Evolutionary conservation across 192 early-diverging fungal genomes (phyloP), one percentile per base, ranked within the genome.

Genomic region (Mortierella alpina): DNA sequence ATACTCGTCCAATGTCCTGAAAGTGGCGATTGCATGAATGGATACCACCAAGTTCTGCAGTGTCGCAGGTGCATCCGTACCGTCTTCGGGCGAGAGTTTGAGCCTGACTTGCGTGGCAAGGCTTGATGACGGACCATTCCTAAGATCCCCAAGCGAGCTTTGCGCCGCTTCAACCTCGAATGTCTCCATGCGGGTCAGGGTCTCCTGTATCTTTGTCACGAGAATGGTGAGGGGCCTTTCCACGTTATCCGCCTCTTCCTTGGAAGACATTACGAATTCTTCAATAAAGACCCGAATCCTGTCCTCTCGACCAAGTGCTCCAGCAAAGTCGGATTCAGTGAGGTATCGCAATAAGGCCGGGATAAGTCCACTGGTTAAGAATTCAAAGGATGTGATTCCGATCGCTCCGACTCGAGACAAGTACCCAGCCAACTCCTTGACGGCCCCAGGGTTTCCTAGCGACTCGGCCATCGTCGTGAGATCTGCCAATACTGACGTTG

Each of bases 21-120:
- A 94, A 0, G 94, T 93, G 6, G 94, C 93, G 9, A 97, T 86
- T 7, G 96, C 95, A 77, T 97, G 95, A 20, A 97, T 91, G 13
- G 91, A 91, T 9, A 97, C 90, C 5, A 93, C 79, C 14, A 94
- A 54, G 40, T 88, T 77, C 42, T 86, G 68, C 45, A 84, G 88
- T n/a, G 56, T 63, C n/a, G 61, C 65, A 20, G 91, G 86, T 22
- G 86, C 84, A 40, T 86, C 75, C 8, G 76, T 79, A 0, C 83
- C 82, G 10, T 83, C 83, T 20, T 82, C 70, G 6, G 86, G 91
- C 3, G 93, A 86, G 1, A 88, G 81, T 18, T 86, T 78, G 46
- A 97, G 77, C 23, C 90, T 86, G 22, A 97, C 72, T 60, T 97
- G 95, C 31, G 92, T 93, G 4, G 92, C 85, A 3, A 97, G 83